phyloP scores from a whole-genome alignment of 1,284 basidiomycete genomes.

The Coniophora puteana region DNA sequence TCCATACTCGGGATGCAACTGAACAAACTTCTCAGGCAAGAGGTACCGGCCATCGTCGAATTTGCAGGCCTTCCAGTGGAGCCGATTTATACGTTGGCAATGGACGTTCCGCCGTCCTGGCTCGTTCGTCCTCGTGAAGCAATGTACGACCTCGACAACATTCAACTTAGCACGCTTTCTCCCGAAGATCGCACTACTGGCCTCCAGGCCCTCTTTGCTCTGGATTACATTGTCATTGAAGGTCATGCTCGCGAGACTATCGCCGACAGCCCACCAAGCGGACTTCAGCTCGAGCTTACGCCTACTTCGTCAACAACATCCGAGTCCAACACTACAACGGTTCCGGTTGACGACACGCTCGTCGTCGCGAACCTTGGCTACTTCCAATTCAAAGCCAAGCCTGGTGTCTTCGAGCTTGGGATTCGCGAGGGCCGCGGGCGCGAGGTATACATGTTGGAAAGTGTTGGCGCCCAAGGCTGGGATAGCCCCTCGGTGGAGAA shows the following conservation, averaged over 20 bases:
- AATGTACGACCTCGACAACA: conserved; percentile 93
- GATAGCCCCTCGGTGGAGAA: conserved; percentile 65
- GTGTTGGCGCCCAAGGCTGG: conserved; percentile 83
- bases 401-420: conserved; percentile 81
- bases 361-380: conserved; percentile 97
- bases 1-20: conserved; percentile 1
- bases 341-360: conserved; percentile 75
- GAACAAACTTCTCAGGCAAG: conserved; percentile 36
- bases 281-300: conserved; percentile 80
- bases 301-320: conserved; percentile 15
- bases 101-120: conserved; percentile 91
- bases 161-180: conserved; percentile 73
- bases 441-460: conserved; percentile 81
- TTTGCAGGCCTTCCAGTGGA: conserved; percentile 57
- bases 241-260: conserved; percentile 83
- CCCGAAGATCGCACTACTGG: conserved; percentile 48
- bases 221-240: conserved; percentile 91
- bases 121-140: conserved; percentile 88
- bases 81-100: conserved; percentile 86
- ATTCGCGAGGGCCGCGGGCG: conserved; percentile 81
- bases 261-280: conserved; percentile 69
- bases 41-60: conserved; percentile 45
- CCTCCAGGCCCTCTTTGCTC: conserved; percentile 81
- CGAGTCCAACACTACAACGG: conserved; percentile 39
- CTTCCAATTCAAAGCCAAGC: conserved; percentile 91